These are phyloP conservation scores for Scenedesmus sp. DNA, from an alignment of 163 green algal species.

Conservation along the genomic window DNA sequence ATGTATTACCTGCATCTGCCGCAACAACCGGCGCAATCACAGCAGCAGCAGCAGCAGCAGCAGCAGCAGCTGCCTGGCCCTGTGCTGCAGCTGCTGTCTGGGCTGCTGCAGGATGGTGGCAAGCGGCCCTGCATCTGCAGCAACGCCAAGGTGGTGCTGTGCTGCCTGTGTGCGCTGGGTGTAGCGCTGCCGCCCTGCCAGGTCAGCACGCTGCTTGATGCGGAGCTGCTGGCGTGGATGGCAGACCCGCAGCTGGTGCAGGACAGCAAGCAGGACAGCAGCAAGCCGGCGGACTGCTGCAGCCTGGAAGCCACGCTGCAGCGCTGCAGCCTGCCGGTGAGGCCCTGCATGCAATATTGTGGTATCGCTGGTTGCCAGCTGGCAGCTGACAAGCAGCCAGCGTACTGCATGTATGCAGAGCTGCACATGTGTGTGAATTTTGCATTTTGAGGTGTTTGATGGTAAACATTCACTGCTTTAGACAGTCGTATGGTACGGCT, in stretches of 20 bases:
- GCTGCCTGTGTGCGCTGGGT: slow-evolving; percentile 2
- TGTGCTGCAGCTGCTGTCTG: slow-evolving; percentile 19
- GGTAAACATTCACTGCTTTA: no score
- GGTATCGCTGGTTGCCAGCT: not conserved
- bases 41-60: not conserved
- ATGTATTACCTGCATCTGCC: slow-evolving; percentile 22
- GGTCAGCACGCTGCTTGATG: slow-evolving; percentile 14
- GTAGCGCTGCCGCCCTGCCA: not conserved
- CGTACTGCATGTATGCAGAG: no score
- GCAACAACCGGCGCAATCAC: not conserved
- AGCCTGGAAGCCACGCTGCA: slow-evolving; percentile 8
- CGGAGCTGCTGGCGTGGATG: slow-evolving; percentile 41
- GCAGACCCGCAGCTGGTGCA: slow-evolving; percentile 47
- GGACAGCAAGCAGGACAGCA: slow-evolving; percentile 25
- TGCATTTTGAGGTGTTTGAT: no score
- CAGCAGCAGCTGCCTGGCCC: not conserved
- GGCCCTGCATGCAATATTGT: not conserved
- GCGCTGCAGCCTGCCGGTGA: not conserved
- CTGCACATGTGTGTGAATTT: no score
- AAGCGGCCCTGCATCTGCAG: slow-evolving; percentile 19
- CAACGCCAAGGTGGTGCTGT: slow-evolving; percentile 46
- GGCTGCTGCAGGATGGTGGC: not conserved
- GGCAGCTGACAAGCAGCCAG: not conserved
- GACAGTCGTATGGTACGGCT: no score
- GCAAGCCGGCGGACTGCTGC: slow-evolving; percentile 23